Evolutionary conservation across 2,329 filamentous ascomycete species (phyloP).

Genomic region (Fusarium oligoseptatum): DNA sequence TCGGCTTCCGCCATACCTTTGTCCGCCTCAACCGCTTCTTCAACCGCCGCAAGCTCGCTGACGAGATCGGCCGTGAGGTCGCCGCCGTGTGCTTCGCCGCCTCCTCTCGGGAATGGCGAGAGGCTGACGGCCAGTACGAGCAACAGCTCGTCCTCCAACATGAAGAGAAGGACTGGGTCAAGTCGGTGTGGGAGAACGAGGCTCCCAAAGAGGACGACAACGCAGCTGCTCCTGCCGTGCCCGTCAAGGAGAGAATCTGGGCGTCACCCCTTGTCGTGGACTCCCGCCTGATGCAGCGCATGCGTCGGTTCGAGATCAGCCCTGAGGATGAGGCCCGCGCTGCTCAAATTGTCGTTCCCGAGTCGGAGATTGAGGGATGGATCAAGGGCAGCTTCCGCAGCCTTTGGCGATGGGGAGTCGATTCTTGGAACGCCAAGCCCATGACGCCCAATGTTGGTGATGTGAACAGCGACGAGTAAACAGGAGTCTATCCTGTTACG

Average conservation of each 20-base stretch:
- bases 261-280: conserved; percentile 81
- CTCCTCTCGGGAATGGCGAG: conserved; percentile 64
- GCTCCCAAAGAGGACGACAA: conserved; percentile 61
- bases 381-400: conserved; percentile 71
- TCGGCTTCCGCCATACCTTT: conserved; percentile 92
- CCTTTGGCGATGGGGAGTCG: conserved; percentile 65
- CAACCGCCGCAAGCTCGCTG: conserved; percentile 85
- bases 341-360: conserved; percentile 70
- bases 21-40: conserved; percentile 89
- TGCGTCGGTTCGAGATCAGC: conserved; percentile 81
- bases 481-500: not conserved
- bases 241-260: conserved; percentile 79
- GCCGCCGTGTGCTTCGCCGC: conserved; percentile 84
- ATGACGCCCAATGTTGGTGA: conserved; percentile 58
- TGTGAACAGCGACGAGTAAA: conserved; percentile 53
- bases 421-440: conserved; percentile 56
- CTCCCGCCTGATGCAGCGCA: conserved; percentile 78
- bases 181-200: conserved; percentile 75
- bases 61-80: conserved; percentile 87
- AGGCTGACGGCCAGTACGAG: conserved; percentile 55
- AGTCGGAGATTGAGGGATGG: conserved; percentile 79
- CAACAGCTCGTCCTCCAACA: conserved; percentile 70
- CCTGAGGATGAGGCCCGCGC: conserved; percentile 79
- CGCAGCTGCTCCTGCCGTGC: conserved; percentile 50
- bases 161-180: conserved; percentile 88